Base-by-base conservation (phyloP, 1,284 basidiomycete species). In the Ustilago esculenta region DNA sequence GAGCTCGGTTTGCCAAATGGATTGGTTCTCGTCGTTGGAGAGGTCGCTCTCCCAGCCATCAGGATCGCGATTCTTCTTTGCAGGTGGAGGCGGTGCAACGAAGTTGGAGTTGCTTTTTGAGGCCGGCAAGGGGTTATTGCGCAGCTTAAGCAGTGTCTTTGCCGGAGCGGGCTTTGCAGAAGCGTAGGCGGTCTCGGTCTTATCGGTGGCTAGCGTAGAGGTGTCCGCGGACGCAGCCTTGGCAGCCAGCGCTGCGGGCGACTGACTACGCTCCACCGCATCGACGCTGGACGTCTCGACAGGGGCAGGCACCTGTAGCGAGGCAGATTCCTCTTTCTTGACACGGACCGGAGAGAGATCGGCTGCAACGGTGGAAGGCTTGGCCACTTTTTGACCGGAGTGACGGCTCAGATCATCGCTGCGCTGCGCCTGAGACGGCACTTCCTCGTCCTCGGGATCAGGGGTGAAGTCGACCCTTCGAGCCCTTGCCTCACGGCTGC, bases 31-130 rank as follows among this genome's bases (percentile, higher is more conserved):
- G 12, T 77, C 70, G 17, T 76, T 68, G 11, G 71, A 72, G 18
- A 81, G 53, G 23, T 81, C 79, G 44, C 77, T 78, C 47, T 81
- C 76, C 73, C 76, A 79, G 20, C 69, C 69, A 41, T 72, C 69
- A 12, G 69, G 58, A 35, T 72, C 69, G 30, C 64, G 50, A 24
- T 54, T 53, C 44, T 63, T 60, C 59, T 64, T 72, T 27, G 64
- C 49, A 17, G 69, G 69, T 1, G 69, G 69, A 9, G 69, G 69
- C 17, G 69, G 69, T 5, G 69, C 69, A 17, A 64, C 59, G 24
- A 72, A 72, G 50, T 44, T 57, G 14, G 64, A 32, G 30, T 54
- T 55, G 49, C 52, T 53, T 51, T 64, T 67, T 48, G 51, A 64
- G 1, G 69, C 59, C 21, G 69, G 69, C 39, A 72, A 34, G 12